Conservation (phyloP, 2,329 filamentous ascomycete genomes). For the Fusarium sp. region DNA sequence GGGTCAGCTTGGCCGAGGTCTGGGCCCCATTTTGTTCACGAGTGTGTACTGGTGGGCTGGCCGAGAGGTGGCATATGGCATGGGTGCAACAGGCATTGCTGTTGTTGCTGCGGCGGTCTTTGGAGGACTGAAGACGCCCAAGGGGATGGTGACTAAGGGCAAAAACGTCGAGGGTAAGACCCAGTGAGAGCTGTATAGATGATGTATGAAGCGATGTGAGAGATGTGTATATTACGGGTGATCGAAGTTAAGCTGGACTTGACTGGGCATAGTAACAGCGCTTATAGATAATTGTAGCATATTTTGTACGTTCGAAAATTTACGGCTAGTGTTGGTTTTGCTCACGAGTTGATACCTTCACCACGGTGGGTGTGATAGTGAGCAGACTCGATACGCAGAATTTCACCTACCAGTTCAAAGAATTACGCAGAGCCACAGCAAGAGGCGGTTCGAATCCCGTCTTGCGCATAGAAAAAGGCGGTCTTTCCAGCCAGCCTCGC, state of each 20-base stretch:
- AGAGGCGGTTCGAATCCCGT: neutral
- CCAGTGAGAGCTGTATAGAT: slow-evolving; percentile 14
- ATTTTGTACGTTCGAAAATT: neutral
- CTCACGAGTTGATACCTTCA: neutral
- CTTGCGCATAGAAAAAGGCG: neutral
- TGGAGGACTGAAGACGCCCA: slow-evolving; percentile 74
- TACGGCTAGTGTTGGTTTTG: neutral
- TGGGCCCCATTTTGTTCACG: slow-evolving; percentile 91
- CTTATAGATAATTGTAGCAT: slow-evolving; percentile 1
- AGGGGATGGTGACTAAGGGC: slow-evolving; percentile 28
- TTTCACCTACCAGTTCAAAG: neutral
- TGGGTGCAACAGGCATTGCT: slow-evolving; percentile 84
- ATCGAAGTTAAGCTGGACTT: slow-evolving; percentile 32
- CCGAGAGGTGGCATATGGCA: slow-evolving; percentile 82
- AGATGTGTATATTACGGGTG: neutral
- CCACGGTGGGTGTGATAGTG: neutral
- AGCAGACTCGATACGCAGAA: neutral
- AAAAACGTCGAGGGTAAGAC: slow-evolving; percentile 36
- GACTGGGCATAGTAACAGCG: neutral
- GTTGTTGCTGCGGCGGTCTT: slow-evolving; percentile 79
- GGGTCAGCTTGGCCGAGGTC: slow-evolving; percentile 88
- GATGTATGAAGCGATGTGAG: neutral
- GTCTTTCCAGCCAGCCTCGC: neutral
- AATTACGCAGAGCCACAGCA: neutral
- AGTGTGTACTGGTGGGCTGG: slow-evolving; percentile 99